phyloP scores from a whole-genome alignment of 228 moss, liverwort and hornwort genomes.

The Sphagnum magellanicum region DNA sequence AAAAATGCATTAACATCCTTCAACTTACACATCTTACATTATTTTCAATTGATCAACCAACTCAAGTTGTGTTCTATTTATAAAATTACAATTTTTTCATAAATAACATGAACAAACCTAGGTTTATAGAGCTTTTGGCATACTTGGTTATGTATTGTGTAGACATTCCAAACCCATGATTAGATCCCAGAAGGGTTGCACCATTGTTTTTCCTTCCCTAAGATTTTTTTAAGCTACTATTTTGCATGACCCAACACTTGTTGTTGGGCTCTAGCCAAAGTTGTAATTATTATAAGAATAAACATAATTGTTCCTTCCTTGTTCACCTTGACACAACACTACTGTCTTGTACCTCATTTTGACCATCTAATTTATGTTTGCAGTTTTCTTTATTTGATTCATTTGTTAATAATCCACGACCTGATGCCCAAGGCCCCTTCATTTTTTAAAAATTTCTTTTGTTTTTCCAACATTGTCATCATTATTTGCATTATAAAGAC shows the following conservation, averaged over 20 bases:
- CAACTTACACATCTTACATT: too few species aligned
- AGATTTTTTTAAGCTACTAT: conserved; percentile 1
- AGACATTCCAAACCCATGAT: conserved; percentile 55
- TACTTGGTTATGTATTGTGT: conserved; percentile 76
- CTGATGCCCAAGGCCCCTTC: conserved; percentile 10
- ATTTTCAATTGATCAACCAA: too few species aligned
- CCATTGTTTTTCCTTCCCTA: conserved; percentile 12
- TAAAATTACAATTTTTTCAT: too few species aligned
- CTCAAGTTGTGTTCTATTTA: too few species aligned
- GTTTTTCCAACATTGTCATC: conserved; percentile 72
- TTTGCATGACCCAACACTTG: conserved; percentile 21
- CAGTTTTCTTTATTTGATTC: neutral
- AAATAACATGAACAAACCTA: neutral
- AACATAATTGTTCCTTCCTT: conserved; percentile 8
- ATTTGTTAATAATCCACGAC: neutral
- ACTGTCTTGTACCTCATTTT: conserved; percentile 7
- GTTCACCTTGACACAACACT: conserved; percentile 19
- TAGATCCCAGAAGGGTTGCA: conserved; percentile 5
- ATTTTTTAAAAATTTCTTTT: conserved; percentile 61
- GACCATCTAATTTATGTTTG: neutral
- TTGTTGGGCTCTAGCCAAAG: conserved; percentile 26
- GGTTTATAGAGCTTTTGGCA: conserved; percentile 5
- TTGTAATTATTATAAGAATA: conserved; percentile 35
- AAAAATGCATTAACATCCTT: too few species aligned
- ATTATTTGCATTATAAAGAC: conserved; percentile 70